Evolutionary conservation across 352 stramenopile species (phyloP), one percentile per base, ranked within the genome.

Genomic region (Pythium scleroteichum): DNA sequence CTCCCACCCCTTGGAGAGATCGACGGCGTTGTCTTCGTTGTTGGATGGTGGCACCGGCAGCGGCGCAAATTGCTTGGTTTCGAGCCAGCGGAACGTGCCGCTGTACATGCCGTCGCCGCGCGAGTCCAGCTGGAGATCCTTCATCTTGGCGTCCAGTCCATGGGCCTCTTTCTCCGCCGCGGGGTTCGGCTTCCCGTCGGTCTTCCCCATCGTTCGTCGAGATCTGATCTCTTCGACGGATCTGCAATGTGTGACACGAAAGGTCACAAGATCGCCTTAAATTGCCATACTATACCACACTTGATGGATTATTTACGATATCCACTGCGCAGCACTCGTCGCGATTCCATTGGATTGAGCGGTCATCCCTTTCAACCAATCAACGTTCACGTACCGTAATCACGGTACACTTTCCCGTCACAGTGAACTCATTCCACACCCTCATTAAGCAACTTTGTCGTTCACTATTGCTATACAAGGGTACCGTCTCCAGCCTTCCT

Each of bases 101-200:
- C 77, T 89, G 74, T 90, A 92, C 77, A 92, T 79, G 14, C 83
- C 83, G 26, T 90, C 80, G 41, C 80, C 76, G 16, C 79, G 76
- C n/a, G 78, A 62, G 42, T 90, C 83, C 42, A 92, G 65, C 53
- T 83, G 55, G 33, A 92, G 59, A 49, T 90, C 68, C 35, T 75
- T 52, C 50, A 64, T 64, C 35, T 16, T 32, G 5, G 20, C 22
- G 39, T 57, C 22, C 16, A 64, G n/a, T 23, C 22, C 16, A 22
- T 32, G 24, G 17, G n/a, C 35, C 10, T 42, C 22, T 9, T 64
- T 23, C 23, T 32, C 22, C 48, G 26, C 48, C 53, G 57, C 13
- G 20, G 19, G 17, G 59, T 58, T 49, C 19, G 59, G 59, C 41
- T 48, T 53, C 8, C 39, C 35, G 19, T 20, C 33, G 9, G 46